Base-by-base conservation (phyloP, 2,329 filamentous ascomycete genomes). In the Xylariaceae sp. region DNA sequence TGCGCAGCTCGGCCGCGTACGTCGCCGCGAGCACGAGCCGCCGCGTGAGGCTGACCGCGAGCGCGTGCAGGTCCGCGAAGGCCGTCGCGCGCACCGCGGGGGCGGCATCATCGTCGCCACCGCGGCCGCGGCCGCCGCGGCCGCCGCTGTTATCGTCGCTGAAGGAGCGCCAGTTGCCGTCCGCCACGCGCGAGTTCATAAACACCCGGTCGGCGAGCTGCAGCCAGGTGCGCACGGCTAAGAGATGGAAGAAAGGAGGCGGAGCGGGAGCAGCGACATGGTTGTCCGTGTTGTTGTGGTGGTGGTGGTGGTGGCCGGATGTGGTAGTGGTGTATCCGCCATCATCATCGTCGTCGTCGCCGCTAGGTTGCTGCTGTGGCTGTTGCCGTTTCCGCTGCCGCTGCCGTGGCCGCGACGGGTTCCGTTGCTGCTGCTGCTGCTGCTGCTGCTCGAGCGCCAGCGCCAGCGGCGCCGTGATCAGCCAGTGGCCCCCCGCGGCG, bases 41-140 rank as follows among this genome's bases (percentile, higher is more conserved):
- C 38, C 74, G 75, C 0, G 83, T 89, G 11, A 92, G 45, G 33
- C 73, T 82, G 1, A 83, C 55, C 0, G 72, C 65, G 2, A 94
- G 57, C 7, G 73, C 72, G 49, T 88, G 70, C 28, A 94, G 80
- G 46, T 92, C 85, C 5, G 75, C 69, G n/a, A 93, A 69, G 0
- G 83, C 78, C 2, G 84, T 88, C 5, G 78, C 73, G 45, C 82
- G 78, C 15, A 94, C 74, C 0, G 81, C 76, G 0, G 88, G 88
- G 3, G 64, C 64, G 36, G 32, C 44, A n/a, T n/a, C n/a, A n/a
- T n/a, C n/a, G n/a, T n/a, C n/a, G n/a, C n/a, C n/a, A n/a, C n/a
- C n/a, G n/a, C n/a, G n/a, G n/a, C n/a, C n/a, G n/a, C n/a, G n/a
- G n/a, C n/a, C n/a, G n/a, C n/a, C n/a, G n/a, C n/a, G n/a, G n/a